Base-by-base conservation (phyloP, 1,284 basidiomycete species). In the Leccinum subspadiceum region DNA sequence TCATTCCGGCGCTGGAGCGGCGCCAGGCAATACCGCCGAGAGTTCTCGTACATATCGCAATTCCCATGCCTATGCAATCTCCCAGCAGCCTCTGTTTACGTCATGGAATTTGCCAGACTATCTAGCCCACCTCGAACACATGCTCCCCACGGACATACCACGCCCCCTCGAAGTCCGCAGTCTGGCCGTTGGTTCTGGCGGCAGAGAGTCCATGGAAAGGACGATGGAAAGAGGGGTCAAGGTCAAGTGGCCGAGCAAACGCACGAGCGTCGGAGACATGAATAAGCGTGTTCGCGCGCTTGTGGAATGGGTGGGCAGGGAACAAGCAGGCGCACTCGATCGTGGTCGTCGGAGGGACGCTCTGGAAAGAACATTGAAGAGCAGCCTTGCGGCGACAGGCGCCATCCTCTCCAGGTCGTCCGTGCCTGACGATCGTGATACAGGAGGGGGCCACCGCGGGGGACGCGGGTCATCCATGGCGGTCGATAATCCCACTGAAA, bases 241-340 rank as follows among this genome's bases (percentile, higher is more conserved):
- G 73, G 90, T 98, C 60, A 92, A 93, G 67, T 99, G 94, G 87
- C 96, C 96, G 0, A 85, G 87, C 64, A 96, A 97, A 75, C 84
- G 96, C 56, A 94, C 90, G 84, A 97, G 95, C 66, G 88, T 96
- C 24, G 90, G 88, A 17, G 96, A 99, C 73, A 97, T 99, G 94
- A 92, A 94, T 73, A 98, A 98, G 78, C 87, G 96, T 20, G 94
- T 97, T 20, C 83, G 94, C 51, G 87, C 90, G 59, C 83, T 98
- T 60, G 85, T 96, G 37, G 96, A 98, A 70, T 98, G 94, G 86
- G 93, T 95, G 12, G 90, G 89, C 48, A 82, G 92, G 61, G 89
- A 92, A 70, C 92, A 95, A 72, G 85, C 85, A 1, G 87, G 84
- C 65, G 90, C 90, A 54, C 79, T 82, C 35, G 91, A 92, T 73